Base-by-base conservation (phyloP, 768 basidiomycete genomes). In the Rhizopogon sp. region DNA sequence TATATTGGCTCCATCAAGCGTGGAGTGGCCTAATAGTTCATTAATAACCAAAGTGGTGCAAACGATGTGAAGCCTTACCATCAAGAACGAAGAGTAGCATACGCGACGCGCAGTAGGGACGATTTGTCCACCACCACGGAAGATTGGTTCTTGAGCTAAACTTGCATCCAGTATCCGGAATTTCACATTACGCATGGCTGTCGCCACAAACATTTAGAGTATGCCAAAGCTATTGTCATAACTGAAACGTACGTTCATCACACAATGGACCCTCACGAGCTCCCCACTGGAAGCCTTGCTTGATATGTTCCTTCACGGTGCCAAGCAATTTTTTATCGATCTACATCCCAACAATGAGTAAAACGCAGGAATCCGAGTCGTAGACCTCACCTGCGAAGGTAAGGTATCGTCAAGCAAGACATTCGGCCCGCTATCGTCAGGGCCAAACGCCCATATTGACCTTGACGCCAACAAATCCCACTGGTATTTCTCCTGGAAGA, bases 211-310 rank as follows among this genome's bases (percentile, higher is more conserved):
- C 33, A 16, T 56, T 31, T 25, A 55, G 41, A 55, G 14, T 31
- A 17, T 9, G 20, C 28, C 8, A 13, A 47, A 16, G 53, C 16
- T 25, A 43, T 31, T 3, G 9, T 33, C 44, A 55, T 10, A 41
- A 7, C 45, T 5, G n/a, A 22, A 43, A 84, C 96, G 82, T 64
- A 98, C 96, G 97, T 73, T 99, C 97, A 66, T 99, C 97, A 66
- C 97, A 98, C 40, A 99, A 68, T 39, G 97, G 97, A 6, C 97
- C 97, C 76, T 99, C 97, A 49, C 97, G 82, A 46, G 96, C 87
- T 49, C 93, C 97, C 97, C 97, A 98, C 66, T 97, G 97, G 85
- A 99, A 99, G 37, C 97, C 97, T 73, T 99, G 97, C 74, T 93
- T 98, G 65, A 99, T 87, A 59, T 93, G 88, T 60, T 98, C 96